Percentiles rank a stretch among this genome's conserved stretches.
Conservation (phyloP, 2,329 filamentous ascomycete genomes). For the Xylaria sp. region DNA sequence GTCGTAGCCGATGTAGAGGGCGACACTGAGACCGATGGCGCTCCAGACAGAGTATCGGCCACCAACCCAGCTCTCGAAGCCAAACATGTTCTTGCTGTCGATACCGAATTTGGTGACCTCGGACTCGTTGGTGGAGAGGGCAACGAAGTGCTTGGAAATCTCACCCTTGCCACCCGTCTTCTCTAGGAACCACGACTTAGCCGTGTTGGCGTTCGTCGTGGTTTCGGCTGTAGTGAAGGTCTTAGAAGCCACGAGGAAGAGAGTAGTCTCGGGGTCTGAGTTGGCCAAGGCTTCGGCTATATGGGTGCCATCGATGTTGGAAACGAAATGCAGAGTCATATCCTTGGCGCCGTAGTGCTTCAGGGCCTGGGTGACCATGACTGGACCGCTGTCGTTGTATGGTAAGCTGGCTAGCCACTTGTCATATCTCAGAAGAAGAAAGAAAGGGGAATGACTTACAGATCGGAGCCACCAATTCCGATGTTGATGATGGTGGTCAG, state of each 20-base stretch:
- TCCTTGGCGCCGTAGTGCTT: conserved; percentile 91
- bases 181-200: conserved; percentile 96
- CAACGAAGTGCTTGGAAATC: conserved; percentile 98
- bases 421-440: background rate
- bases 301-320: conserved; percentile 99
- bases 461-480: conserved; percentile 96
- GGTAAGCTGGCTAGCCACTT: conserved; percentile 15
- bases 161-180: conserved; percentile 79
- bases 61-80: conserved; percentile 98
- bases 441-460: conserved; percentile 71
- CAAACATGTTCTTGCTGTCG: conserved; percentile 99
- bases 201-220: conserved; percentile 94
- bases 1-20: conserved; percentile 94
- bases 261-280: conserved; percentile 96
- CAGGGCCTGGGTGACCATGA: conserved; percentile 98
- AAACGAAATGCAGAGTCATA: conserved; percentile 96
- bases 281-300: conserved; percentile 90
- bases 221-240: conserved; percentile 99
- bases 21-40: conserved; percentile 94
- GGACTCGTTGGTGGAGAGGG: conserved; percentile 92
- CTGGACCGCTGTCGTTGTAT: conserved; percentile 76
- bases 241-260: conserved; percentile 98
- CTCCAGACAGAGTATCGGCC: conserved; percentile 99
- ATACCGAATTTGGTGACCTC: conserved; percentile 99
- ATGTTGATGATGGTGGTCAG: conserved; percentile 97